Base-by-base conservation (phyloP, 305 asterid genomes). In the Rubia peregrina region DNA sequence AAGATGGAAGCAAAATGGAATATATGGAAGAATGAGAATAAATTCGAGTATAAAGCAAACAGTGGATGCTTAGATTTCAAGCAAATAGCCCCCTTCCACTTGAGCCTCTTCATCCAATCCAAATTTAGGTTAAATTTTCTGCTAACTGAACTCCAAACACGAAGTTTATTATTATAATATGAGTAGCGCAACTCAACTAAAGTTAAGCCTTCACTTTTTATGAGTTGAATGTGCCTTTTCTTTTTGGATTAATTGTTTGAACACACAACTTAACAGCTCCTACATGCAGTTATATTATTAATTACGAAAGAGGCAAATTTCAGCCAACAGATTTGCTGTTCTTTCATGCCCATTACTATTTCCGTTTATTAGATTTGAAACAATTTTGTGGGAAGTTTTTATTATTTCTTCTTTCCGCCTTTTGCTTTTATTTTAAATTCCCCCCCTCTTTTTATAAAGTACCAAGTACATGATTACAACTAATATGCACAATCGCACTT, bases 61-160 rank as follows among this genome's bases (percentile, higher is more conserved):
- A 56, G 62, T 1, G 80, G 91, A 87, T 88, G 97, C 97, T 90
- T 90, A 80, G 83, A 85, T 78, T 82, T 79, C 77, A 88, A 90
- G 97, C 97, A 78, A 90, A 79, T 84, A 61, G 44, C 33, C 33
- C 33, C 33, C 33, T 30, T 3, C 33, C 33, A 30, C 33, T 30
- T 30, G 42, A 30, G 11, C 9, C 65, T 57, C 22, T 57, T 30
- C 22, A 59, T 59, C 12, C 11, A 55, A n/a, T n/a, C n/a, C n/a
- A n/a, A n/a, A n/a, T 62, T 7, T 51, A 51, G n/a, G 19, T 14
- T 5, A 3, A 51, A 11, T 48, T n/a, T n/a, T n/a, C n/a, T n/a
- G n/a, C n/a, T n/a, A n/a, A n/a, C n/a, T n/a, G n/a, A n/a, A n/a
- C n/a, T n/a, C n/a, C n/a, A n/a, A n/a, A n/a, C n/a, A n/a, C n/a